Conservation (phyloP, 306 rosid genomes). For the Begonia peltatifolia region DNA sequence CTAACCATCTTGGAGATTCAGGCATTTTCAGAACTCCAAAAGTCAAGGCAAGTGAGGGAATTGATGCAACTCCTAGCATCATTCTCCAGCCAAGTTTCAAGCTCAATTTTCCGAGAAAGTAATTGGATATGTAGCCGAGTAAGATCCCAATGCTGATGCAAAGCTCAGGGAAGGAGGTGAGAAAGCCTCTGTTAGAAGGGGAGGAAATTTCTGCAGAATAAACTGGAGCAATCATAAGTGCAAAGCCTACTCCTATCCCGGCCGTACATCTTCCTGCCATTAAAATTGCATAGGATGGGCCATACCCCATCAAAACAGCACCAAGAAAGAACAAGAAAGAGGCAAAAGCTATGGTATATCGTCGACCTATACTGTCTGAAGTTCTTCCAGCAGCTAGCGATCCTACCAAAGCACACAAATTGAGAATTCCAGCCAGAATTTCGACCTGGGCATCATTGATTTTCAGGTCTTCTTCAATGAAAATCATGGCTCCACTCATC, state of each 20-base stretch:
- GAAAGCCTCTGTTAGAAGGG: constrained; percentile 35
- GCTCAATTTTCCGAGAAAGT: constrained; percentile 27
- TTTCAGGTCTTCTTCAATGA: constrained; percentile 64
- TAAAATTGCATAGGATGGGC: constrained; percentile 45
- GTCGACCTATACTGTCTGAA: constrained; percentile 73
- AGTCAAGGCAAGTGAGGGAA: constrained; percentile 45
- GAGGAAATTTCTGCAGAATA: constrained; percentile 84
- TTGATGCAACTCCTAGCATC: constrained; percentile 67
- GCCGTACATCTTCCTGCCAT: constrained; percentile 55
- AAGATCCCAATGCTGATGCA: constrained; percentile 70
- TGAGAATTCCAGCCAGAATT: constrained; percentile 65
- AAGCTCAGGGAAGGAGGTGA: constrained; percentile 61
- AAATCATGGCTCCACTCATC: constrained; percentile 88
- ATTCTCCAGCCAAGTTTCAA: constrained; percentile 67
- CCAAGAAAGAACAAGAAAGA: constrained; percentile 48
- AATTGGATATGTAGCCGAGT: constrained; percentile 56
- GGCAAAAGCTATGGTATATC: constrained; percentile 51
- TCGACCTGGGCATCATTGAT: constrained; percentile 56
- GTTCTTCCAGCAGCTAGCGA: constrained; percentile 53
- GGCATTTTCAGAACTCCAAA: constrained; percentile 49
- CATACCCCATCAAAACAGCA: constrained; percentile 69
- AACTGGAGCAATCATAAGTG: constrained; percentile 72
- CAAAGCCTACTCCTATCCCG: constrained; percentile 78
- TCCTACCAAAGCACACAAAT: constrained; percentile 56
- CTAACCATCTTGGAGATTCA: constrained; percentile 89